A percentile compares a stretch with the other conserved stretches of the same genome.
These are phyloP conservation scores for Cutaneotrichosporon sp. DNA, from an alignment of 1,284 basidiomycete species.

Conservation along the genomic window DNA sequence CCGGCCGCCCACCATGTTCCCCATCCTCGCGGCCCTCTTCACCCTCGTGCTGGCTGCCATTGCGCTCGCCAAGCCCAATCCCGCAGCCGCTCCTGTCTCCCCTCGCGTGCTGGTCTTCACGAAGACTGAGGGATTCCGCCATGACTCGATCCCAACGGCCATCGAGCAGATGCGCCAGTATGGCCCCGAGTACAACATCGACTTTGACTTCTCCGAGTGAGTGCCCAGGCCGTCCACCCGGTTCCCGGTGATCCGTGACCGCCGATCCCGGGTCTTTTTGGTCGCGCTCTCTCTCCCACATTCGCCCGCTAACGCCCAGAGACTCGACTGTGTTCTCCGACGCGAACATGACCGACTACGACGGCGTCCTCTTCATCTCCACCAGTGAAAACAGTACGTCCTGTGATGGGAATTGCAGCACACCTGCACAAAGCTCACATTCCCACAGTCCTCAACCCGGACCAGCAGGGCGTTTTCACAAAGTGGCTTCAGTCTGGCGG, in stretches of 20 bases:
- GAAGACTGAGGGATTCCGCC: conserved; percentile 52
- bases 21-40: background rate
- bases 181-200: conserved; percentile 49
- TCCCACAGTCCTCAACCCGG: conserved; percentile 62
- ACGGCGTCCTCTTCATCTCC: conserved; percentile 65
- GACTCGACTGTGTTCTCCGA: conserved; percentile 59
- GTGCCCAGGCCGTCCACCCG: no score
- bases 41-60: background rate
- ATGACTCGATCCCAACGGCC: conserved; percentile 71
- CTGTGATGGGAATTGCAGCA: no score
- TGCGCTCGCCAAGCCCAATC: conserved; percentile 2
- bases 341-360: conserved; percentile 56
- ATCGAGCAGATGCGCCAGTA: conserved; percentile 54
- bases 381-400: conserved; percentile 60
- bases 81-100: background rate
- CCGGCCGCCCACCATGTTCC: background rate
- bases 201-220: conserved; percentile 62
- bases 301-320: conserved; percentile 15
- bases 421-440: background rate
- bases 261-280: no score
- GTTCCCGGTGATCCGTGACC: no score
- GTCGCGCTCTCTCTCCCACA: no score
- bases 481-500: conserved; percentile 58
- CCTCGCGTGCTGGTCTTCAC: conserved; percentile 41
- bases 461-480: conserved; percentile 60